A percentile compares a stretch with the other conserved stretches of the same genome.
Evolutionary conservation across 495 filamentous ascomycete species (phyloP).

Genomic region (Podospora appendiculata): DNA sequence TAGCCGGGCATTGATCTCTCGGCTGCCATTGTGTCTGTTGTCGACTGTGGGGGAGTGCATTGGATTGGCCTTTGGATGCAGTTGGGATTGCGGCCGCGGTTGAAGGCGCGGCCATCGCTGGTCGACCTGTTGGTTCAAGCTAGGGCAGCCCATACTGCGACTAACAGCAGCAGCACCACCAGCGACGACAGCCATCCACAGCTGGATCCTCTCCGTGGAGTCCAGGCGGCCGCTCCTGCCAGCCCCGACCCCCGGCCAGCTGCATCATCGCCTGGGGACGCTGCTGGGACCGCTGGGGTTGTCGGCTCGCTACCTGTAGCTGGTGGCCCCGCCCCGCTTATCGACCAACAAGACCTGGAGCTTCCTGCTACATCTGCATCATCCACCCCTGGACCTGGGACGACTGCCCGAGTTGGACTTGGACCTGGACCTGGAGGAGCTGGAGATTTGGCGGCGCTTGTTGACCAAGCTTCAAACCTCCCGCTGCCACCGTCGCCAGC

Average conservation of each 20-base stretch:
- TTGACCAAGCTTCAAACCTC: slow-evolving; percentile 28
- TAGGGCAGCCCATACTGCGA: slow-evolving; percentile 2
- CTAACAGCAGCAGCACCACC: slow-evolving; percentile 14
- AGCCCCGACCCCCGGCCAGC: not conserved
- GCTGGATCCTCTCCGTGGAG: not conserved
- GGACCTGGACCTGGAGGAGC: not conserved
- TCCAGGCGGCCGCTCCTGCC: not conserved
- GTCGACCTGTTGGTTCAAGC: slow-evolving; percentile 58
- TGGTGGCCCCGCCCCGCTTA: slow-evolving; percentile 9
- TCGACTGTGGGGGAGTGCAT: too few relatives aligned
- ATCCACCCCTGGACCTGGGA: not conserved
- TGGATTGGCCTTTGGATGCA: slow-evolving; percentile 13
- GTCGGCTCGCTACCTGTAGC: slow-evolving; percentile 9
- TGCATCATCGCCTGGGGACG: slow-evolving; percentile 17
- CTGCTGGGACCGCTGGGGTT: too few relatives aligned
- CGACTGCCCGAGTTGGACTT: not conserved
- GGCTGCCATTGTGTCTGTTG: too few relatives aligned
- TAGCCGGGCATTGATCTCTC: too few relatives aligned
- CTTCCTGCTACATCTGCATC: slow-evolving; percentile 6
- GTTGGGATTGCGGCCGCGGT: slow-evolving; percentile 41
- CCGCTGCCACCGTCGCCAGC: slow-evolving; percentile 30
- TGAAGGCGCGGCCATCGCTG: slow-evolving; percentile 65
- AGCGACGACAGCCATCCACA: too few relatives aligned
- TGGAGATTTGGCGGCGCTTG: not conserved
- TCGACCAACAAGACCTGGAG: slow-evolving; percentile 7